These are phyloP conservation scores for Xerophyta viscosa DNA, from an alignment of 106 monocot genomes.

Conservation along the genomic window DNA sequence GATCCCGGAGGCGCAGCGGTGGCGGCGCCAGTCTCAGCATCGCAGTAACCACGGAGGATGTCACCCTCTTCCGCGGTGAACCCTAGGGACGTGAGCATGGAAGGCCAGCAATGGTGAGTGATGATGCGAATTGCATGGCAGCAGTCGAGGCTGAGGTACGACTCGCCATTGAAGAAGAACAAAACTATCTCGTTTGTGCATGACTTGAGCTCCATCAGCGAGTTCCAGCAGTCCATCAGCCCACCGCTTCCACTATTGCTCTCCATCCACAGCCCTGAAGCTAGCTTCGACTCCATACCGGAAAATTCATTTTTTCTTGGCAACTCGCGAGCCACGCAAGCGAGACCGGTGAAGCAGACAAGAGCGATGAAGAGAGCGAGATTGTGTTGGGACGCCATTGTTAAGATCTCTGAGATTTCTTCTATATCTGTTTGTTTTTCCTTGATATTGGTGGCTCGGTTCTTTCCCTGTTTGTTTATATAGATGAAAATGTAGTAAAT, in stretches of 20 bases:
- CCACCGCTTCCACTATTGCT: constrained; percentile 5
- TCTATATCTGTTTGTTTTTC: too few relatives aligned
- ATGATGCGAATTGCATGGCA: constrained; percentile 58
- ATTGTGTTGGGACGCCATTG: too few relatives aligned
- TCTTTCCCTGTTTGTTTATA: too few relatives aligned
- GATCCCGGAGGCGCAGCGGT: too few relatives aligned
- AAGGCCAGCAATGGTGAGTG: constrained; percentile 55
- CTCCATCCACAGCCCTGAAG: not conserved
- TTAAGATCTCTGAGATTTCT: too few relatives aligned
- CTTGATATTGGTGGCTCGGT: too few relatives aligned
- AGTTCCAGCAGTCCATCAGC: constrained; percentile 42
- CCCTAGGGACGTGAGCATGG: constrained; percentile 53
- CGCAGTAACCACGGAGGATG: constrained; percentile 53
- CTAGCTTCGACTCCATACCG: not conserved
- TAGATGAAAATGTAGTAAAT: too few relatives aligned
- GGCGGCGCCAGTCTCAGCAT: constrained; percentile 20
- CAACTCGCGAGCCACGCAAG: too few relatives aligned
- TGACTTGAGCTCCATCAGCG: constrained; percentile 41
- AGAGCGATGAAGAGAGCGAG: too few relatives aligned
- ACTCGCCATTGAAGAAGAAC: constrained; percentile 66
- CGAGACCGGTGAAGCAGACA: too few relatives aligned
- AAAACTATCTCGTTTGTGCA: constrained; percentile 57
- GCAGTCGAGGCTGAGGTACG: constrained; percentile 51
- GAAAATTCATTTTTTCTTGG: too few relatives aligned
- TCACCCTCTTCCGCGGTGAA: constrained; percentile 55